Base-by-base conservation (phyloP, 148 eudicot genomes). In the Nepenthes gracilis region DNA sequence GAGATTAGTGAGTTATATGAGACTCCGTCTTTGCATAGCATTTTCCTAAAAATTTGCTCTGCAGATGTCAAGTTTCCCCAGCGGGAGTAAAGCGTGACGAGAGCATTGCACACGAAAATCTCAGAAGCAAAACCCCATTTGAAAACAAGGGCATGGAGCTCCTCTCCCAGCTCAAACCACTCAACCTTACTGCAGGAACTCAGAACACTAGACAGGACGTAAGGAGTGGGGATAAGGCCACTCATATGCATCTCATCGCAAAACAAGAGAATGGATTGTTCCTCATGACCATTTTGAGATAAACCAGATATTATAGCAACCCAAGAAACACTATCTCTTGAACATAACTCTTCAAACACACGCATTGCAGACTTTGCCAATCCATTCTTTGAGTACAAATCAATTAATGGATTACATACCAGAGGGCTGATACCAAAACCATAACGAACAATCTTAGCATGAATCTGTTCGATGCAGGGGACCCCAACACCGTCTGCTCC, bases 241-340 rank as follows among this genome's bases (percentile, higher is more conserved):
- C 70, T 60, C 11, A 54, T 59, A 61, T 80, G 85, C 95, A 88
- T 93, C 72, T 86, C 91, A 49, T 52, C 37, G 51, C 74, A 64
- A 63, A 88, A 93, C 58, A 93, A 71, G 43, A 57, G 67, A 47
- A 86, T 75, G 33, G 78, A 75, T 64, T 88, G 81, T 58, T 78
- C 71, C 65, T 86, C 95, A 43, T 47, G 70, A 45, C 80, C 80
- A 70, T 80, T 93, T 38, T 72, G 77, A 61, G 96, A 84, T 52
- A 88, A 81, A 45, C 96, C 96, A 52, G 96, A 93, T 67, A 93
- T 79, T 81, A 93, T 86, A 64, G 96, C 91, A 71, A 88, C 94
- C 96, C 96, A 93, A 47, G 98, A 78, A 13, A 82, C 91, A 78
- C 65, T 93, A 72, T 88, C 91, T 70, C 73, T 74, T 35, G 67